Base-by-base conservation (phyloP, 139 green algal genomes). In the Volvox africanus region DNA sequence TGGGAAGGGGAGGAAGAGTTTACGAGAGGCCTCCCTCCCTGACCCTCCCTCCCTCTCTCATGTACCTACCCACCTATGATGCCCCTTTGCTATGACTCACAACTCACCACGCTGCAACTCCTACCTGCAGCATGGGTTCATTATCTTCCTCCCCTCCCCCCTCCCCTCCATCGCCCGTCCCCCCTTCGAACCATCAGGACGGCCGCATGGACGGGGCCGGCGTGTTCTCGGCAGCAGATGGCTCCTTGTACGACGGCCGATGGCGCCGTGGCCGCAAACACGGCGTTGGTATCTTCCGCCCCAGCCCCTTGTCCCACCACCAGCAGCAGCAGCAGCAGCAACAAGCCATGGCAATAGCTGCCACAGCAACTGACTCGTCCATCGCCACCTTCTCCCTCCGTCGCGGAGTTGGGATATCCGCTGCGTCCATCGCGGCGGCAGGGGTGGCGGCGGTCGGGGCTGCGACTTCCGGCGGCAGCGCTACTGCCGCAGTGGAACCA, bases 251-350 rank as follows among this genome's bases (percentile, higher is more conserved):
- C 90, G 93, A 97, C 20, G 96, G 96, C 2, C 94, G 93, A 35
- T 99, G 97, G 97, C 83, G 65, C 33, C 50, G 81, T 0, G 97
- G 97, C 28, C 88, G 93, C 20, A 98, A 97, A 88, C 95, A 99
- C 69, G 97, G 97, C 21, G 88, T 95, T 2, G 97, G 97, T 28
- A 78, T 98, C 36, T 80, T 69, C 67, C 67, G 83, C 0, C 83
- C 82, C 62, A 50, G 28, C 24, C n/a, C 78, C 1, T 24, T 33
- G 28, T 67, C n/a, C 78, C 20, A 50, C 2, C 78, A 35, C 13
- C 19, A 68, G 36, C 78, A 84, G 36, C 35, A 61, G n/a, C 76
- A 82, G 32, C 32, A 61, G n/a, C n/a, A 81, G 21, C 75, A 69
- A 17, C 65, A 73, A 24, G 21, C 21, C 21, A 12, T 12, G 65